These are phyloP conservation scores for Scalesia atractyloides DNA, from an alignment of 129 eudicot species.

Conservation along the genomic window DNA sequence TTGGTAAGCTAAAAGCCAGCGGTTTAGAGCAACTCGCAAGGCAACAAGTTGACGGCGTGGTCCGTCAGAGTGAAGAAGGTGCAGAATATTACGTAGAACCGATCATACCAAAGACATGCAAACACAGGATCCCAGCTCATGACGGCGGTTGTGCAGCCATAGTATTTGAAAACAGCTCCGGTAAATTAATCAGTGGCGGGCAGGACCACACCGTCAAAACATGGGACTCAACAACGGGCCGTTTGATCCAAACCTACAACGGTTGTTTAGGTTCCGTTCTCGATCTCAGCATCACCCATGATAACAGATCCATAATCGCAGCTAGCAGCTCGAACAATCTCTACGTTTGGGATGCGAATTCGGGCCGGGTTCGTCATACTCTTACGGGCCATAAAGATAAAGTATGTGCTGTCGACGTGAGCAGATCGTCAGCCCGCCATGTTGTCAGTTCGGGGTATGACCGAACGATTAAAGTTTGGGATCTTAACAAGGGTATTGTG, in stretches of 20 bases:
- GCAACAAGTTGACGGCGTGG: slow-evolving; percentile 91
- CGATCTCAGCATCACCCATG: slow-evolving; percentile 76
- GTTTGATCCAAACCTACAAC: slow-evolving; percentile 47
- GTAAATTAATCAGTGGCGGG: slow-evolving; percentile 74
- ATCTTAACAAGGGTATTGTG: slow-evolving; percentile 85
- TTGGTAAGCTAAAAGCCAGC: slow-evolving; percentile 62
- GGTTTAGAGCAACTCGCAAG: slow-evolving; percentile 75
- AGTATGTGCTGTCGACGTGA: slow-evolving; percentile 89
- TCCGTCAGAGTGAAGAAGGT: slow-evolving; percentile 92
- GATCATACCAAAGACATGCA: slow-evolving; percentile 59
- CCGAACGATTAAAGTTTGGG: slow-evolving; percentile 93
- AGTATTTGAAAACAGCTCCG: slow-evolving; percentile 69
- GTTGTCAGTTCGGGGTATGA: slow-evolving; percentile 92
- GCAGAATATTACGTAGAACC: slow-evolving; percentile 77
- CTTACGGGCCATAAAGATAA: slow-evolving; percentile 93
- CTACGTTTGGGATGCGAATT: slow-evolving; percentile 73
- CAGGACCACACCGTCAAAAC: slow-evolving; percentile 79
- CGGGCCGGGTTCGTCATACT: slow-evolving; percentile 79
- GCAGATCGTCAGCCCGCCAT: slow-evolving; percentile 66
- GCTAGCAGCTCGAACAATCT: slow-evolving; percentile 85
- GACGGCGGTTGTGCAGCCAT: slow-evolving; percentile 86
- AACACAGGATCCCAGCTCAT: slow-evolving; percentile 75
- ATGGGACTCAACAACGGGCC: slow-evolving; percentile 85
- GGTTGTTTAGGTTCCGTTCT: slow-evolving; percentile 92
- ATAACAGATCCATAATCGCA: slow-evolving; percentile 63